Evolutionary conservation across 1,284 basidiomycete genomes (phyloP), one percentile per base, ranked within the genome.

Genomic region (Mrakiaceae sp.): DNA sequence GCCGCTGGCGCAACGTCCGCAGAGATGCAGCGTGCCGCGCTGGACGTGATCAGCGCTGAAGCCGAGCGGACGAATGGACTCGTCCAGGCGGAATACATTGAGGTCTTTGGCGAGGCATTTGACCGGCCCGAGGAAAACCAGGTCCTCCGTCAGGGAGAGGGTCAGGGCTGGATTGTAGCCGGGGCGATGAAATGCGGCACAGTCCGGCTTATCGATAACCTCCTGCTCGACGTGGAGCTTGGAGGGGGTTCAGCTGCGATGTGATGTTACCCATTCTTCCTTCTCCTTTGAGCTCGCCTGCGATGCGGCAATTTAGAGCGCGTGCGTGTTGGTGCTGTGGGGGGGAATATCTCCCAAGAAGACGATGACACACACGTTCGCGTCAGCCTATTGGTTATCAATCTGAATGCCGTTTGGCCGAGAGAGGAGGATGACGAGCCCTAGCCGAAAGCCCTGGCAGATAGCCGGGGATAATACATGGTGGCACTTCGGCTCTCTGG

Each of bases 121-220:
- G 83, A 58, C 68, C 69, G 14, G 63, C 74, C 50, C 42, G 39
- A 11, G 44, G 72, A 71, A 5, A 70, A 69, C 59, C 71, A 52
- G 73, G 70, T 4, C 64, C 59, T 60, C 12, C 63, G 60, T 0
- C 73, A 73, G 4, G 70, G 69, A 9, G 70, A 71, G 4, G 73
- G 72, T 3, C 72, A 78, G 43, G 79, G 86, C 1, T 84, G 87
- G 44, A 84, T 98, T 9, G 71, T 98, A 65, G 94, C 90, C 69
- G 95, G 92, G 1, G 94, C 93, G 12, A 74, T 96, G 68, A 88
- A 87, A 82, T 82, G 97, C 3, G 91, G 90, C 55, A 82, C 81
- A 72, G 97, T 93, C 48, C 80, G 95, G 69, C 74, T 98, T 71
- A 98, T 98, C 60, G 95, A 98, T 75, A 98, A 98, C 74, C 75